Conservation (phyloP, 2,329 filamentous ascomycete species). For the Phoma sp. region DNA sequence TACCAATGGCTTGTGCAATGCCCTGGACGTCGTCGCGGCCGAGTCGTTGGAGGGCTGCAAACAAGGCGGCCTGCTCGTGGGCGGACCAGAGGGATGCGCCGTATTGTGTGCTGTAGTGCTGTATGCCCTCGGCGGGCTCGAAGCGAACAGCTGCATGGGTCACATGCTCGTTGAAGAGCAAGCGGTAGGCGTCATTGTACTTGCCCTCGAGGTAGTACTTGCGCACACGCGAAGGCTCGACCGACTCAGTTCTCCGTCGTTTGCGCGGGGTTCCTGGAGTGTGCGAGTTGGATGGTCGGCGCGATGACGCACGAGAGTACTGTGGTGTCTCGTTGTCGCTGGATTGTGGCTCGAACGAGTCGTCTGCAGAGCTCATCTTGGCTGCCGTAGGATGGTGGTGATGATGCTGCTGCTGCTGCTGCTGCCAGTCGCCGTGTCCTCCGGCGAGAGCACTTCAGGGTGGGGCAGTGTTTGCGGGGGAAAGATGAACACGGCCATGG, state of each 20-base stretch:
- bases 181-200: conserved; percentile 55
- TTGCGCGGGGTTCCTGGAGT: conserved; percentile 31
- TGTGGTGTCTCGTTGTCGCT: conserved; percentile 5
- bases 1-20: conserved; percentile 68
- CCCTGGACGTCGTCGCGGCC: conserved; percentile 67
- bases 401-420: too few relatives aligned
- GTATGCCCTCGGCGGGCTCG: conserved; percentile 7
- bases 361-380: conserved; percentile 28
- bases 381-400: neutral
- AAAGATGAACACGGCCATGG: conserved; percentile 17
- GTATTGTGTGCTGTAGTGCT: conserved; percentile 60
- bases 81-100: conserved; percentile 74
- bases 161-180: conserved; percentile 44
- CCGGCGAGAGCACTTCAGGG: neutral
- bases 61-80: conserved; percentile 74
- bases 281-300: conserved; percentile 15
- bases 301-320: conserved; percentile 11
- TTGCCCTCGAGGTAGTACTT: conserved; percentile 44
- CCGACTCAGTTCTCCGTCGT: conserved; percentile 31
- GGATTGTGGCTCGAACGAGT: conserved; percentile 1
- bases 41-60: conserved; percentile 67
- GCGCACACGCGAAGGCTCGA: conserved; percentile 20
- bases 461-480: neutral
- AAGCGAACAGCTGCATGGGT: conserved; percentile 26
- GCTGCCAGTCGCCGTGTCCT: neutral